Conservation (phyloP, 2,329 filamentous ascomycete genomes). For the Penicillium vulpinum region DNA sequence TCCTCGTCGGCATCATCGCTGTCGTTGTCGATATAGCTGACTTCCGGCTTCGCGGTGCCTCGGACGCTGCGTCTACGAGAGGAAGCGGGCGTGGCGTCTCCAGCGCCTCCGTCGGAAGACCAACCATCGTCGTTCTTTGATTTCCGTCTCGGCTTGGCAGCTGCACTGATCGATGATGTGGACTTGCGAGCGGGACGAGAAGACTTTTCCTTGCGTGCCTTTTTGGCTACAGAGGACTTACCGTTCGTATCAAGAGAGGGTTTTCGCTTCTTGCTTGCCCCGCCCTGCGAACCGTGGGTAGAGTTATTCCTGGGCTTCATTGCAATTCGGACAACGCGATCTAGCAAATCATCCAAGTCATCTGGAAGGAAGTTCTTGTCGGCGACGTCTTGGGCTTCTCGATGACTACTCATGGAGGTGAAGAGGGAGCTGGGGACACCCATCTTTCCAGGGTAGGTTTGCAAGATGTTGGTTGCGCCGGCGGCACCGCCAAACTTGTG, state of each 20-base stretch:
- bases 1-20: conserved; percentile 48
- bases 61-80: conserved; percentile 44
- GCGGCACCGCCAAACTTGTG: conserved; percentile 45
- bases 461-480: conserved; percentile 59
- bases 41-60: conserved; percentile 33
- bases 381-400: conserved; percentile 78
- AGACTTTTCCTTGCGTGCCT: conserved; percentile 33
- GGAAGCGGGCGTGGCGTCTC: conserved; percentile 32
- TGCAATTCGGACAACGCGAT: conserved; percentile 69
- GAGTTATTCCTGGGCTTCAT: conserved; percentile 60
- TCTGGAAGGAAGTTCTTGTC: conserved; percentile 82
- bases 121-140: conserved; percentile 43
- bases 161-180: conserved; percentile 25
- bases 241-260: conserved; percentile 31
- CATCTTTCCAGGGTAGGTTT: conserved; percentile 78
- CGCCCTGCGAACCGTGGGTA: conserved; percentile 17
- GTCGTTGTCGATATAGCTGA: conserved; percentile 48
- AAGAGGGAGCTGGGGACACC: conserved; percentile 80
- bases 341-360: conserved; percentile 72
- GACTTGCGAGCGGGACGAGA: conserved; percentile 34
- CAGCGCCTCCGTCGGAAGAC: conserved; percentile 45
- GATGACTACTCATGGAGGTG: conserved; percentile 70
- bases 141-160: conserved; percentile 39
- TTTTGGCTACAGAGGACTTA: conserved; percentile 29
- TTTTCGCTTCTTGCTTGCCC: conserved; percentile 44